Conservation (phyloP, 116 monocot genomes). For the Dioscorea cayenensis region DNA sequence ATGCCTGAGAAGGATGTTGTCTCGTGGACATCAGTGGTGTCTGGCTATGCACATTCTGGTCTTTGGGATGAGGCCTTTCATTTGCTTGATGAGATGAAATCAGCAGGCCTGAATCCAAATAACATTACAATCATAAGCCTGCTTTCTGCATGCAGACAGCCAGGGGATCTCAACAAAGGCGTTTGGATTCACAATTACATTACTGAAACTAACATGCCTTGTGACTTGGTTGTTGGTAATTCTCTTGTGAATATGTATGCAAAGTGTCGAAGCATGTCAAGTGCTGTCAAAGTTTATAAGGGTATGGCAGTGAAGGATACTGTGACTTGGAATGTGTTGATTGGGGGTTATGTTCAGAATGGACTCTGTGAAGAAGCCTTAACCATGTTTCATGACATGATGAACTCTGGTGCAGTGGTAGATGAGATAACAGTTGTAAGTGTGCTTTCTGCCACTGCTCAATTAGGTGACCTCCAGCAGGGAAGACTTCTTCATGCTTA, state of each 20-base stretch:
- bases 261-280: too few species aligned
- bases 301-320: too few species aligned
- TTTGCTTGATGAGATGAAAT: too few species aligned
- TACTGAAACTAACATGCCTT: not conserved
- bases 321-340: slow-evolving; percentile 28
- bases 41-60: slow-evolving; percentile 13
- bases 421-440: slow-evolving; percentile 11
- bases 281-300: too few species aligned
- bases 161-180: too few species aligned
- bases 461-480: not conserved
- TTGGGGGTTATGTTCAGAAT: slow-evolving; percentile 64
- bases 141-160: too few species aligned
- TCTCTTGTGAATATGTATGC: too few species aligned
- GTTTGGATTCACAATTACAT: too few species aligned
- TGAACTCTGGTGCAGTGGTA: not conserved
- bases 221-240: too few species aligned
- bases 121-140: too few species aligned
- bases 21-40: slow-evolving; percentile 36
- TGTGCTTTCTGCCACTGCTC: slow-evolving; percentile 13
- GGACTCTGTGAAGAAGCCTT: slow-evolving; percentile 15
- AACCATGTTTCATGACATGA: slow-evolving; percentile 6
- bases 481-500: slow-evolving; percentile 15
- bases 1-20: slow-evolving; percentile 33
- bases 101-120: too few species aligned
- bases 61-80: not conserved